Percentiles rank a stretch among this genome's conserved stretches.
Conservation (phyloP, 306 rosid genomes). For the Luffa aegyptiaca region DNA sequence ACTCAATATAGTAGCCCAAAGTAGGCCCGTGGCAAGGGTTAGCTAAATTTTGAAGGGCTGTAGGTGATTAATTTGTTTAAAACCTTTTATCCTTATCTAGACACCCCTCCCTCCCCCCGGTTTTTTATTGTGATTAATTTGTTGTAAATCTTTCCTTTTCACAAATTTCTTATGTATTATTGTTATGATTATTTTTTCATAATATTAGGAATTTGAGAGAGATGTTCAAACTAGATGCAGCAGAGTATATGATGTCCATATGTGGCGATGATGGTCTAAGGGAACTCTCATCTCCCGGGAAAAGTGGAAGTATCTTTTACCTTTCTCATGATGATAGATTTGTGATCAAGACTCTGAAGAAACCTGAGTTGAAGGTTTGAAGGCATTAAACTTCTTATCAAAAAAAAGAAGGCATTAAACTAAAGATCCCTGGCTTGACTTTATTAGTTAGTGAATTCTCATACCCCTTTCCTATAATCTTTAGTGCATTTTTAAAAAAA, state of each 20-base stretch:
- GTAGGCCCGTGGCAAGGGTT: neutral
- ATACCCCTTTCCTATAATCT: neutral
- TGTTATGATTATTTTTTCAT: neutral
- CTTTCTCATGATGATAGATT: conserved; percentile 95
- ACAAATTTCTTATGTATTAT: neutral
- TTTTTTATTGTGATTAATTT: neutral
- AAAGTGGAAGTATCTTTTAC: conserved; percentile 98
- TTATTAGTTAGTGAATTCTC: neutral
- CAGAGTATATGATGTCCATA: conserved; percentile 98
- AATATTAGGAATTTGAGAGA: conserved; percentile 87
- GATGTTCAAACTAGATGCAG: conserved; percentile 97
- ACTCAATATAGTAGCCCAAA: neutral
- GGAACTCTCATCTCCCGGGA: conserved; percentile 85
- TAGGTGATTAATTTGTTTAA: neutral
- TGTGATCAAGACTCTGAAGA: conserved; percentile 80
- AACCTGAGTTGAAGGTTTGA: conserved; percentile 81
- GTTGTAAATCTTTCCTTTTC: conserved; percentile 4
- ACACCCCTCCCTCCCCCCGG: neutral
- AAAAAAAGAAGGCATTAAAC: conserved; percentile 24
- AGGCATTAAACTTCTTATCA: conserved; percentile 8
- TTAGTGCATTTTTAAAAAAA: neutral
- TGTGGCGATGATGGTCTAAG: conserved; percentile 83
- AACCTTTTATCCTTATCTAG: neutral
- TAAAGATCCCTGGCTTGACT: neutral
- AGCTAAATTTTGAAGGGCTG: neutral